Percentiles rank a stretch among this genome's conserved stretches.
Evolutionary conservation across 2,329 filamentous ascomycete genomes (phyloP).

Genomic region (Penicillium concentricum): DNA sequence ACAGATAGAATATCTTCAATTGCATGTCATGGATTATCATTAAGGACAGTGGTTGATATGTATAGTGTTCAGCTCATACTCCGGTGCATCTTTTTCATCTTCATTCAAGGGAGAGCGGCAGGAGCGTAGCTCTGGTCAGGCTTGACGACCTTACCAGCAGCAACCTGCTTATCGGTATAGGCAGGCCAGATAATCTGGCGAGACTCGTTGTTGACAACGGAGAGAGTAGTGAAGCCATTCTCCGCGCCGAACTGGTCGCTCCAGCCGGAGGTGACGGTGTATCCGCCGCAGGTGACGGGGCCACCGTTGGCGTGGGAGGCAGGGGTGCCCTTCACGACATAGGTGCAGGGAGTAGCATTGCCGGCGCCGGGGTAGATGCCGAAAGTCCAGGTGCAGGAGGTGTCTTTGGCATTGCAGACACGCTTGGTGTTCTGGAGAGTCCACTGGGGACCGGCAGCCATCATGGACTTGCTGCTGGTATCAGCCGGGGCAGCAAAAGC

Average conservation of each 20-base stretch:
- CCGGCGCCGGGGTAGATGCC: slow-evolving; percentile 38
- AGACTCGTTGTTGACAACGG: slow-evolving; percentile 49
- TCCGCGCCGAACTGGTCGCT: slow-evolving; percentile 55
- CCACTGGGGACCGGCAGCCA: slow-evolving; percentile 44
- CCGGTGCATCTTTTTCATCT: neutral
- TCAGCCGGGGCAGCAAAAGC: slow-evolving; percentile 38
- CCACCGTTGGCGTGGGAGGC: slow-evolving; percentile 43
- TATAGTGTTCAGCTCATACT: neutral
- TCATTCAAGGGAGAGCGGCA: slow-evolving; percentile 23
- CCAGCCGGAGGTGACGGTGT: slow-evolving; percentile 56
- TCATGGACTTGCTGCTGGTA: slow-evolving; percentile 37
- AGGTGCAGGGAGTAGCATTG: slow-evolving; percentile 38
- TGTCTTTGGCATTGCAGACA: slow-evolving; percentile 42
- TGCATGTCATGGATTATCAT: slow-evolving; percentile 3
- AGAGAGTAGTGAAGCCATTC: slow-evolving; percentile 56
- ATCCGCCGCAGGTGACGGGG: slow-evolving; percentile 49
- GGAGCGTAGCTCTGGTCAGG: slow-evolving; percentile 52
- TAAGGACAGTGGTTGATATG: slow-evolving; percentile 9
- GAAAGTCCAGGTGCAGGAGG: slow-evolving; percentile 48
- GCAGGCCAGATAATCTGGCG: slow-evolving; percentile 51
- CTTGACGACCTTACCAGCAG: slow-evolving; percentile 45
- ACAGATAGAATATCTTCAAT: neutral
- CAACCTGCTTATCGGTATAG: slow-evolving; percentile 55
- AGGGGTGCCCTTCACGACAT: slow-evolving; percentile 38
- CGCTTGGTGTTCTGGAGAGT: slow-evolving; percentile 45